Conservation (phyloP, 163 green algal species). For the Scenedesmus sp. region DNA sequence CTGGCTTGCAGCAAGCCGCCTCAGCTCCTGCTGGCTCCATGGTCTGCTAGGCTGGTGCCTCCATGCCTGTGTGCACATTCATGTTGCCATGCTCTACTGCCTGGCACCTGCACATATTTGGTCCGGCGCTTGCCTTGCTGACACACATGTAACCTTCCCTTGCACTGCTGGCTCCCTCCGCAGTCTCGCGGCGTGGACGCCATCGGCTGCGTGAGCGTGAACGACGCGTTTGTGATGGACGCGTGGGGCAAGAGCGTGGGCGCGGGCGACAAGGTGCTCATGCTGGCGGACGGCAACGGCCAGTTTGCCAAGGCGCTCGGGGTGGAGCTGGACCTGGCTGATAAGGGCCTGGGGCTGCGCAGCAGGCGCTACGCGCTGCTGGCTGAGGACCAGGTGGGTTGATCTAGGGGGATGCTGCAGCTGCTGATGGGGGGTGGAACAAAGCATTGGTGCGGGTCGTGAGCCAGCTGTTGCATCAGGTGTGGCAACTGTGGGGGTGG, state of each 20-base stretch:
- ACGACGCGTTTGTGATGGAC: constrained; percentile 98
- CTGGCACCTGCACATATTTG: not conserved
- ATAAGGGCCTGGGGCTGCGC: constrained; percentile 94
- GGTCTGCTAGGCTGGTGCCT: not conserved
- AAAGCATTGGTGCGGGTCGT: not conserved
- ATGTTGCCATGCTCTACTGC: not conserved
- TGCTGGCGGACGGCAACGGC: constrained; percentile 97
- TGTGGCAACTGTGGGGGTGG: not conserved
- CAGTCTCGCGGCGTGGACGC: constrained; percentile 88
- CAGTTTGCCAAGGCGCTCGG: constrained; percentile 94
- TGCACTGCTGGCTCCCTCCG: not conserved
- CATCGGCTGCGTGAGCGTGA: constrained; percentile 95
- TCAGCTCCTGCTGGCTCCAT: not conserved
- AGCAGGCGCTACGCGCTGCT: constrained; percentile 94
- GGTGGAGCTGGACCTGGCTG: constrained; percentile 95
- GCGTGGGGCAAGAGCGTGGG: constrained; percentile 92
- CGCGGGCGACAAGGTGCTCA: constrained; percentile 81
- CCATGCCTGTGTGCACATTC: not conserved
- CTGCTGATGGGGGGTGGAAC: not conserved
- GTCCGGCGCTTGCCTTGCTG: not conserved
- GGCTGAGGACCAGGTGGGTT: constrained; percentile 86
- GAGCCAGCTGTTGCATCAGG: not conserved
- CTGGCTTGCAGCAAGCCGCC: not conserved
- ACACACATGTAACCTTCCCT: not conserved
- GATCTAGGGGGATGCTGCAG: not conserved